Base-by-base conservation (phyloP, 441 rosid genomes). In the Adansonia gregorii region DNA sequence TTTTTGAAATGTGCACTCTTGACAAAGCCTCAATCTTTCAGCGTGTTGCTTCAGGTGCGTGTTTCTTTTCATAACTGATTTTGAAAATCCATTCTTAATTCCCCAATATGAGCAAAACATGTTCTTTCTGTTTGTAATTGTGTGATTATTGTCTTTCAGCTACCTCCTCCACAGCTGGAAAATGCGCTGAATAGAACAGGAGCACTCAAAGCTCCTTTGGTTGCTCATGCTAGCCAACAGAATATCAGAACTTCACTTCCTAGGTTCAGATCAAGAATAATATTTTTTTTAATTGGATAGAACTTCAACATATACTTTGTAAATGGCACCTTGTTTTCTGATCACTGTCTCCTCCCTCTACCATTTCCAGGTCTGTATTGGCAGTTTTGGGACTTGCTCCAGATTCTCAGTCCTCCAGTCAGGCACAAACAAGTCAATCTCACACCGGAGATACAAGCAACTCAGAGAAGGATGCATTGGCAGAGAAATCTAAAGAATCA, bases 141-240 rank as follows among this genome's bases (percentile, higher is more conserved):
- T n/a, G 20, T 41, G 31, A 19, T 67, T 60, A 51, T 51, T 77
- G 46, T 77, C 70, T 78, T 82, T 75, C 93, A 94, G 99, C 88
- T 97, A 73, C 99, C 99, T 84, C 91, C 99, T 20, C 93, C 93
- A 24, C 99, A 94, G 82, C 85, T 97, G 68, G 98, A 89, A 86
- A 94, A 88, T 82, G 98, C 98, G 70, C 84, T 97, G 88, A 89
- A 89, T 81, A 90, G 90, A 81, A 87, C 83, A 35, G 78, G 89
- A 0, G 87, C 89, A 20, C 87, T 97, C 60, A 93, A 86, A 83
- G 94, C 94, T 84, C 98, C 98, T 74, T 87, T 93, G 82, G 88
- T 87, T 54, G 93, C 89, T 54, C 92, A 94, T 86, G 97, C 99
- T 66, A 92, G 91, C 90, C 97, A 92, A 84, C 91, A 90, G 31